Conservation (phyloP, 768 basidiomycete genomes). For the Rhodotorula paludigena region DNA sequence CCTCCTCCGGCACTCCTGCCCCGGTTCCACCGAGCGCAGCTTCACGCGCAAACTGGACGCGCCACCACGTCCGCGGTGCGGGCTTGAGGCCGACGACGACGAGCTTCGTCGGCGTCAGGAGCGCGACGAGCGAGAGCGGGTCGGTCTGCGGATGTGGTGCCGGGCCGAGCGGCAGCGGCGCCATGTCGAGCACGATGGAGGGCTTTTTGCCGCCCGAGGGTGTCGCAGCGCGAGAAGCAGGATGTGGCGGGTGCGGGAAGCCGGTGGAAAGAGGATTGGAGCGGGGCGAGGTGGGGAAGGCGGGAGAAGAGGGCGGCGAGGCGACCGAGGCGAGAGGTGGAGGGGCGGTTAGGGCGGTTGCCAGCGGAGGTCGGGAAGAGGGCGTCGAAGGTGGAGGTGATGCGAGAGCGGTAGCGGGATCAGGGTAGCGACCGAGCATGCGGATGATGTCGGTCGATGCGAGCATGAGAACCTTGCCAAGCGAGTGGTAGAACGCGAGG, state of each 20-base stretch:
- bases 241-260: constrained; percentile 29
- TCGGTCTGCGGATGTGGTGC: constrained; percentile 66
- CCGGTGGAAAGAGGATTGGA: neutral
- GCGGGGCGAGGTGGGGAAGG: neutral
- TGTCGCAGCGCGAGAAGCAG: constrained; percentile 11
- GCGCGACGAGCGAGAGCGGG: constrained; percentile 68
- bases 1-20: constrained; percentile 3
- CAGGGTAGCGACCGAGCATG: constrained; percentile 85
- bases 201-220: constrained; percentile 34
- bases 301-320: constrained; percentile 51
- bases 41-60: constrained; percentile 41
- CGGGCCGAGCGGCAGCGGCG: constrained; percentile 74
- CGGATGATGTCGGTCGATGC: constrained; percentile 91
- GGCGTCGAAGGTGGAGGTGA: constrained; percentile 42
- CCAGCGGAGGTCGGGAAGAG: constrained; percentile 47
- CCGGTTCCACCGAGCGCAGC: too few species aligned
- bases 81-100: constrained; percentile 91
- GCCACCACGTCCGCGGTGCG: constrained; percentile 78
- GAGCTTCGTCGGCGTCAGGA: constrained; percentile 83
- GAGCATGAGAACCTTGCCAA: constrained; percentile 89
- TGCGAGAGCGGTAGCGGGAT: constrained; percentile 43
- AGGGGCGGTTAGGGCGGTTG: constrained; percentile 31
- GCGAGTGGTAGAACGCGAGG: constrained; percentile 86
- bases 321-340: constrained; percentile 1
- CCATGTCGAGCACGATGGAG: constrained; percentile 68